Evolutionary conservation across 1,139 yeast genomes (phyloP).

Genomic region (Zygoascus hellenicus): DNA sequence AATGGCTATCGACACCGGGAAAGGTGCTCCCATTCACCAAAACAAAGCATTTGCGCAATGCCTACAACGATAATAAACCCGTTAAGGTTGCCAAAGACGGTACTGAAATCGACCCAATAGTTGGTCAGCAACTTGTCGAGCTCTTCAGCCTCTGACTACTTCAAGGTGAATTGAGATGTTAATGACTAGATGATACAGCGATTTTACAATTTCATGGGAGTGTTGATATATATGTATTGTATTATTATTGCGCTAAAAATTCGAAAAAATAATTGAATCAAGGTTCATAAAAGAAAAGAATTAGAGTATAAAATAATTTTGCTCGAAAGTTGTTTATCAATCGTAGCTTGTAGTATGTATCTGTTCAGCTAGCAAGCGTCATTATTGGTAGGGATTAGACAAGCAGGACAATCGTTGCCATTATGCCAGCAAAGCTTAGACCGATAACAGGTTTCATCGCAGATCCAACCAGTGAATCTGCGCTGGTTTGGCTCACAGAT

Average conservation of each 20-base stretch:
- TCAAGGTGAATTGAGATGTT: neutral
- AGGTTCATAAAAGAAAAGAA: neutral
- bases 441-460: too few species aligned
- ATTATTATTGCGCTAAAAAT: neutral
- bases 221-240: neutral
- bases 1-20: slow-evolving; percentile 32
- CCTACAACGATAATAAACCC: slow-evolving; percentile 34
- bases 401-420: too few species aligned
- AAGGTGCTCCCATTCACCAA: slow-evolving; percentile 31
- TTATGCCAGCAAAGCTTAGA: too few species aligned
- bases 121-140: slow-evolving; percentile 30
- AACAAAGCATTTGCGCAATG: slow-evolving; percentile 32
- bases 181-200: neutral
- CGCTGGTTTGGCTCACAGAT: too few species aligned
- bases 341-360: too few species aligned
- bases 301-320: neutral
- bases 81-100: slow-evolving; percentile 40
- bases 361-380: too few species aligned
- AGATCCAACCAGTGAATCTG: too few species aligned
- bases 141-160: slow-evolving; percentile 22
- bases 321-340: too few species aligned
- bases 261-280: slow-evolving; percentile 1
- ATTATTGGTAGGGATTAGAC: too few species aligned
- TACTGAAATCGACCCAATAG: slow-evolving; percentile 36
- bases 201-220: neutral